A percentile compares a stretch with the other conserved stretches of the same genome.
These are phyloP conservation scores for Limtongozyma cylindracea DNA, from an alignment of 805 yeast genomes.

Conservation along the genomic window DNA sequence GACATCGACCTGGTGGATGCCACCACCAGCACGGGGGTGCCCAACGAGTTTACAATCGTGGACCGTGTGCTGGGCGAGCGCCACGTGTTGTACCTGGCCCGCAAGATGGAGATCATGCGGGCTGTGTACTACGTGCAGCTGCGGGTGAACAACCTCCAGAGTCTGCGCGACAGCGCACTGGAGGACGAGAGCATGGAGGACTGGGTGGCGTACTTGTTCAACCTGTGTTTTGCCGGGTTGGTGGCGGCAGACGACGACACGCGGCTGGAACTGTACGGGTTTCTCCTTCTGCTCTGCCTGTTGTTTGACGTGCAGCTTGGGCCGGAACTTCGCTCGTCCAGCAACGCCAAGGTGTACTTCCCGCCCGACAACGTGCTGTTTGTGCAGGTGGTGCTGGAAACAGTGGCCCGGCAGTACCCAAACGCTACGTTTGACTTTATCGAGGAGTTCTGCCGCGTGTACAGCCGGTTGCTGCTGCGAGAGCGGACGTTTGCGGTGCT, in stretches of 20 bases:
- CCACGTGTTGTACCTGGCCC: conserved; percentile 9
- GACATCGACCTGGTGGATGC: conserved; percentile 13
- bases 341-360: conserved; percentile 15
- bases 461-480: conserved; percentile 11
- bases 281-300: conserved; percentile 34
- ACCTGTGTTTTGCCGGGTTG: conserved; percentile 43
- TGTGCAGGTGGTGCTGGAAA: conserved; percentile 25
- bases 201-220: conserved; percentile 33
- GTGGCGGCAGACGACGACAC: conserved; percentile 32
- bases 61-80: conserved; percentile 6
- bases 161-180: conserved; percentile 19
- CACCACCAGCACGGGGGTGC: conserved; percentile 4
- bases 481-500: conserved; percentile 16
- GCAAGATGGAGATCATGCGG: conserved; percentile 35
- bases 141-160: too few species aligned
- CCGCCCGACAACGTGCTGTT: conserved; percentile 44
- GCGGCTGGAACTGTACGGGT: conserved; percentile 32
- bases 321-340: too few species aligned
- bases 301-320: conserved; percentile 38
- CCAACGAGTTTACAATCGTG: conserved; percentile 11
- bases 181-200: conserved; percentile 5
- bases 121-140: conserved; percentile 42
- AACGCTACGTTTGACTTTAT: conserved; percentile 35
- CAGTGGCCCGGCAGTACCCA: conserved; percentile 32
- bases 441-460: conserved; percentile 17